Evolutionary conservation across 2,329 filamentous ascomycete genomes (phyloP).

Genomic region (Aspergillus texensis): DNA sequence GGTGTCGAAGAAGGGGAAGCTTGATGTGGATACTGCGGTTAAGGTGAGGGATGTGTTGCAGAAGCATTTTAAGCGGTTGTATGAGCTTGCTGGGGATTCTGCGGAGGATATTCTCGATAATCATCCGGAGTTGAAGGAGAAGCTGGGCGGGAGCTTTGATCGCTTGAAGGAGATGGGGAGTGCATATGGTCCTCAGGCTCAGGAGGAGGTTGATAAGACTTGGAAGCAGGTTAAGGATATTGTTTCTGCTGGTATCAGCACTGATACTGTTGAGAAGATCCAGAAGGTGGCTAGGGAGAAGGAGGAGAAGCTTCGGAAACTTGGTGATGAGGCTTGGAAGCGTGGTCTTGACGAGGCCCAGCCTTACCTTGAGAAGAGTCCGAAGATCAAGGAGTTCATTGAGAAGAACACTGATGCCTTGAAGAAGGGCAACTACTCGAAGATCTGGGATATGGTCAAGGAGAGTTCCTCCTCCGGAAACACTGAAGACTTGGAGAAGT

Average conservation of each 20-base stretch:
- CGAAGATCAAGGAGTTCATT: constrained; percentile 71
- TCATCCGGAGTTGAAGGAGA: constrained; percentile 72
- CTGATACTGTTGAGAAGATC: constrained; percentile 54
- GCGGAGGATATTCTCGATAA: constrained; percentile 69
- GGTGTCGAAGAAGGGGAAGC: constrained; percentile 60
- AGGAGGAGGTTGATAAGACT: constrained; percentile 74
- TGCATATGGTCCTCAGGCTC: constrained; percentile 72
- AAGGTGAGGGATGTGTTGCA: constrained; percentile 65
- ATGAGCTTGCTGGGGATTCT: constrained; percentile 64
- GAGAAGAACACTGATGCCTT: constrained; percentile 70
- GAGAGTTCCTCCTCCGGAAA: constrained; percentile 65
- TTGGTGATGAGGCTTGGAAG: constrained; percentile 72
- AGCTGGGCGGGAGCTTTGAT: constrained; percentile 68
- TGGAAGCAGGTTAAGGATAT: constrained; percentile 69
- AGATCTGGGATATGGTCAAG: constrained; percentile 66
- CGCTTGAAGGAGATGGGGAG: constrained; percentile 71
- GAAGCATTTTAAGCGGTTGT: constrained; percentile 63
- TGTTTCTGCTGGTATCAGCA: constrained; percentile 62
- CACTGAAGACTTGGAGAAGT: constrained; percentile 60
- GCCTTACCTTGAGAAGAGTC: constrained; percentile 74
- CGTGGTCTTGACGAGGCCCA: constrained; percentile 72
- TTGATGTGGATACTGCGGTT: constrained; percentile 65
- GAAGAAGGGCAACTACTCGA: constrained; percentile 66
- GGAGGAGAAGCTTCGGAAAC: constrained; percentile 64
- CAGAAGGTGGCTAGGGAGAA: constrained; percentile 70